Evolutionary conservation across 768 basidiomycete genomes (phyloP).

Genomic region (Serendipita vermifera): DNA sequence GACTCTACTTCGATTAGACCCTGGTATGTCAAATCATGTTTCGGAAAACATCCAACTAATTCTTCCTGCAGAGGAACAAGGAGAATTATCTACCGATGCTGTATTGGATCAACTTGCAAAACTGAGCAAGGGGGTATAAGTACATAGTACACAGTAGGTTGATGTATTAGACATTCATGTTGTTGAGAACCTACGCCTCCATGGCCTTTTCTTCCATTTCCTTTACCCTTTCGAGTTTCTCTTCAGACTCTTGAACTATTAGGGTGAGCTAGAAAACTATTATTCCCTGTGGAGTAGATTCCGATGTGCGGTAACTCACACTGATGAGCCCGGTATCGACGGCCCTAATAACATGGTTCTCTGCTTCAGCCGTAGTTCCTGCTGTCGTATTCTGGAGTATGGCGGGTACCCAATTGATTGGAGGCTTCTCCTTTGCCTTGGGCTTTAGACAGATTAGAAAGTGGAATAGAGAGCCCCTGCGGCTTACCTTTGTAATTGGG

Average conservation of each 20-base stretch:
- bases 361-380: slow-evolving; percentile 49
- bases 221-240: slow-evolving; percentile 37
- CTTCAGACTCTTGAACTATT: slow-evolving; percentile 66
- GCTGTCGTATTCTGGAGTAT: slow-evolving; percentile 53
- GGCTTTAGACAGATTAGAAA: neutral
- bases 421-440: slow-evolving; percentile 32
- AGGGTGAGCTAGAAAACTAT: slow-evolving; percentile 45
- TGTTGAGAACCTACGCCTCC: too few relatives aligned
- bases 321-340: slow-evolving; percentile 78
- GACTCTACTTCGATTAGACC: neutral
- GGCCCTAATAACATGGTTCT: slow-evolving; percentile 61
- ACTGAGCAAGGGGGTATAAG: neutral
- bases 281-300: slow-evolving; percentile 7
- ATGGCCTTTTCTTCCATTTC: neutral
- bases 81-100: neutral
- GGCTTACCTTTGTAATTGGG: slow-evolving; percentile 33
- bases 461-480: neutral
- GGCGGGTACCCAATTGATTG: slow-evolving; percentile 71
- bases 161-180: too few relatives aligned
- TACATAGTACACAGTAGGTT: too few relatives aligned
- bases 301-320: slow-evolving; percentile 28
- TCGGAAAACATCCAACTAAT: neutral
- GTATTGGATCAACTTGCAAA: neutral
- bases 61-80: neutral
- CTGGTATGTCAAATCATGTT: neutral